Evolutionary conservation across 441 rosid genomes (phyloP), one percentile per base, ranked within the genome.

Genomic region (Sinapis alba): DNA sequence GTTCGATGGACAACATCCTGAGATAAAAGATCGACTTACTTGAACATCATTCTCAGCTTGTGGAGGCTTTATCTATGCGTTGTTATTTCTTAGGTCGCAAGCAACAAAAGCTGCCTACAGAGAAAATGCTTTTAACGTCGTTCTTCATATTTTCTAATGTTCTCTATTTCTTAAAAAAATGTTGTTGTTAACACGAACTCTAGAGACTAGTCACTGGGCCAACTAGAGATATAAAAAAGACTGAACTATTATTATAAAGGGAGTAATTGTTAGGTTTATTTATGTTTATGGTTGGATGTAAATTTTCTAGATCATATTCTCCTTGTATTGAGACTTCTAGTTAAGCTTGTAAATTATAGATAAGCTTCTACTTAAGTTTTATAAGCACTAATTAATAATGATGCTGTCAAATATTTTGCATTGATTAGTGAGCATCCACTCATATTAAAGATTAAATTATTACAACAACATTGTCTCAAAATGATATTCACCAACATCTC

Each of bases 1-100:
- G 16, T 73, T 73, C 20, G 71, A 78, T 43, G 78, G 71, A 68
- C 62, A 76, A 64, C 72, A 73, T 36, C 68, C 81, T 68, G 77
- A 66, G 73, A 34, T 61, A 41, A 85, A 80, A 34, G 84, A 72
- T 63, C 15, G 74, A 43, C 66, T 68, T 63, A 53, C 70, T 61
- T 78, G 61, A 78, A 65, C 59, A 30, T 18, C 12, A 28, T 21
- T 50, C 50, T 38, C 20, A n/a, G 8, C 58, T 62, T 62, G 18
- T 16, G 15, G 28, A 8, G n/a, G 9, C 28, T 30, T 27, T 58
- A 0, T 23, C 38, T 58, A 0, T 23, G 65, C 28, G 23, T 65
- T 47, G 51, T 72, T 77, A 60, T 77, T 70, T 66, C 80, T 60
- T 72, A 36, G 38, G 63, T 27, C 4, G 18, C 81, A 78, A 78